Percentiles rank a stretch among this genome's conserved stretches.
Conservation (phyloP, 73 alveolate genomes). For the Durusdinium trenchii region DNA sequence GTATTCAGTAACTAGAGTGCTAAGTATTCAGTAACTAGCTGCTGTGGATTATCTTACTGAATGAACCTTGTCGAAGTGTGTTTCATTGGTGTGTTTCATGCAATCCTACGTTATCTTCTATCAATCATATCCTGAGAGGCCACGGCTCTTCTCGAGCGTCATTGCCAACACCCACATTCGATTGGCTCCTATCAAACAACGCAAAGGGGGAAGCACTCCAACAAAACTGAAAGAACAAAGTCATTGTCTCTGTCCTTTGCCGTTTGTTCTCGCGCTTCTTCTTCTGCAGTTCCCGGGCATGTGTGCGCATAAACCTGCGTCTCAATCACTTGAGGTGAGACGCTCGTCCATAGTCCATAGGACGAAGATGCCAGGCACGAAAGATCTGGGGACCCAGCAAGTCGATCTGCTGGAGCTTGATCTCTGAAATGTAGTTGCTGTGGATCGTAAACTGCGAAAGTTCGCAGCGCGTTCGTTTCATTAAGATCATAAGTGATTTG, state of each 20-base stretch:
- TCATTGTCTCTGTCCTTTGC: slow-evolving; percentile 76
- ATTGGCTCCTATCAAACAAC: slow-evolving; percentile 33
- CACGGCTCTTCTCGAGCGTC: slow-evolving; percentile 66
- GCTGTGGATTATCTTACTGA: too few relatives aligned
- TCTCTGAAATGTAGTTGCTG: slow-evolving; percentile 94
- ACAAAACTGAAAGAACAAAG: too few relatives aligned
- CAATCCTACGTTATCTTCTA: neutral
- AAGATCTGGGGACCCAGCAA: neutral
- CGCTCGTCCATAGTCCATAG: neutral
- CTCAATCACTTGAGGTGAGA: neutral
- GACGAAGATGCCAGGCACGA: neutral
- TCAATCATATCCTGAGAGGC: neutral
- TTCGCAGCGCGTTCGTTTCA: too few relatives aligned
- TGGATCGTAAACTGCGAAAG: slow-evolving; percentile 88
- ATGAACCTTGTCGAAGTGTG: too few relatives aligned
- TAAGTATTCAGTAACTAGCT: too few relatives aligned
- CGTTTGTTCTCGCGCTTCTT: slow-evolving; percentile 85
- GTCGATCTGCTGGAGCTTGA: slow-evolving; percentile 88
- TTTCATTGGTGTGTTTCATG: too few relatives aligned
- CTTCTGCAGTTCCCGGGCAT: slow-evolving; percentile 93
- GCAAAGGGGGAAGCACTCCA: too few relatives aligned
- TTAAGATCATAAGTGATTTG: too few relatives aligned
- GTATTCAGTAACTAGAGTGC: too few relatives aligned
- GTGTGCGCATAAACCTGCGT: slow-evolving; percentile 93
- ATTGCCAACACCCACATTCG: slow-evolving; percentile 31